Conservation (phyloP, 2,329 filamentous ascomycete species). For the Microsporum canis region DNA sequence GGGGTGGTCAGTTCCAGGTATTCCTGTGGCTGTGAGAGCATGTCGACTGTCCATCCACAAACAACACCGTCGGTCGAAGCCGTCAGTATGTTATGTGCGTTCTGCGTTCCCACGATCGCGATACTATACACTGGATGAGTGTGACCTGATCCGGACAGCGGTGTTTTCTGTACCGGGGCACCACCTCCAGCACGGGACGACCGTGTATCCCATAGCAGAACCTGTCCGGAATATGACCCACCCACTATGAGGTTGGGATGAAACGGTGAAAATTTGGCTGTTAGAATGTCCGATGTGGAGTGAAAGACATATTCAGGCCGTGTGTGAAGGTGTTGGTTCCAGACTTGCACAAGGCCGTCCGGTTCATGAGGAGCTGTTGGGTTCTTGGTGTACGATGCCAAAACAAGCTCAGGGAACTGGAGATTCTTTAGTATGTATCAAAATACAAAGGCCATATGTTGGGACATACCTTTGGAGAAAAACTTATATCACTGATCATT, state of each 20-base stretch:
- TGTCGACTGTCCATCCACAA: constrained; percentile 95
- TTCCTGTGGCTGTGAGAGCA: constrained; percentile 94
- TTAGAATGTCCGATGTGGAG: constrained; percentile 86
- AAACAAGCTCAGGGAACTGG: constrained; percentile 74
- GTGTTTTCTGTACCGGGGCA: constrained; percentile 84
- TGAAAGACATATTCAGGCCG: constrained; percentile 95
- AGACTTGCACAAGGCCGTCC: constrained; percentile 86
- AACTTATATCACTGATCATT: constrained; percentile 91
- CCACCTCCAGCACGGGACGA: constrained; percentile 59
- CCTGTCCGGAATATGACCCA: constrained; percentile 91
- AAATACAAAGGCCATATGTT: not conserved
- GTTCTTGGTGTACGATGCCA: constrained; percentile 96
- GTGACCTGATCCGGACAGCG: constrained; percentile 85
- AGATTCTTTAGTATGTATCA: constrained; percentile 13
- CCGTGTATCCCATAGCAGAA: constrained; percentile 92
- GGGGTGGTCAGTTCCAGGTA: constrained; percentile 79
- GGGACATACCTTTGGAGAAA: constrained; percentile 64
- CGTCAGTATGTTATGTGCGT: constrained; percentile 96
- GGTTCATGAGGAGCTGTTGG: constrained; percentile 88
- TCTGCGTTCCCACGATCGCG: constrained; percentile 92
- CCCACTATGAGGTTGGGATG: constrained; percentile 94
- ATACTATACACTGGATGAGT: constrained; percentile 94
- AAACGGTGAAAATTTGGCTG: constrained; percentile 96
- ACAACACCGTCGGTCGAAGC: constrained; percentile 94
- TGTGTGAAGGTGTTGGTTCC: constrained; percentile 92